Base-by-base conservation (phyloP, 176 grass and related monocot genomes). In the Areca catechu region DNA sequence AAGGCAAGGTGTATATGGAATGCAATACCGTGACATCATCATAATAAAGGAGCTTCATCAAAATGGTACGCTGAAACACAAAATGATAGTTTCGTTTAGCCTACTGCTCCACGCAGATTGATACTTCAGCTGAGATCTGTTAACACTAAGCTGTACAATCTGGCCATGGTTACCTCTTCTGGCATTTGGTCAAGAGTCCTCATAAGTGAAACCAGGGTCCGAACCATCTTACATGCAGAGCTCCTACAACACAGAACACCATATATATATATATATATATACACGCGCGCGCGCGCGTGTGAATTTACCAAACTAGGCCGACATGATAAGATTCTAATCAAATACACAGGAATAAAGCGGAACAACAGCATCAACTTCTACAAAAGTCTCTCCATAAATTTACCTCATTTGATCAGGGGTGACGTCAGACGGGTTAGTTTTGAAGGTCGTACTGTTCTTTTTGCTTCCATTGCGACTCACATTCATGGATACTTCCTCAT, bases 331-430 rank as follows among this genome's bases (percentile, higher is more conserved):
- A 43, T 43, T 43, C 34, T 43, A 43, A 43, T 43, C 34, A 43
- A 14, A 43, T 43, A 43, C 34, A 43, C 2, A 43, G 34, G 34
- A 12, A 43, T 3, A 43, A 43, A 12, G 34, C 34, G 34, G 34
- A 10, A 43, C 34, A 43, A 43, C 9, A 12, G 9, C 34, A 43
- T 43, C 34, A 12, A 10, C 34, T 12, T 43, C 34, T 12, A 14
- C 34, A 43, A 43, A 43, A 43, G 10, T 43, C 7, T 43, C 34
- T 43, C 7, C 34, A 14, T 22, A 71, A 19, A 34, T 50, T 22
- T 34, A 97, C 93, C 93, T 97, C 93, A 97, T 97, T 83, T 85
- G 83, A 66, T 97, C 93, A 70, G 93, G 92, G 71, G 80, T 97
- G 59, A 97, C 62, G 58, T 97, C 84, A 71, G 68, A 51, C 65